Evolutionary conservation across 345 rosid species (phyloP).

Genomic region (Xanthoceras sorbifolium): DNA sequence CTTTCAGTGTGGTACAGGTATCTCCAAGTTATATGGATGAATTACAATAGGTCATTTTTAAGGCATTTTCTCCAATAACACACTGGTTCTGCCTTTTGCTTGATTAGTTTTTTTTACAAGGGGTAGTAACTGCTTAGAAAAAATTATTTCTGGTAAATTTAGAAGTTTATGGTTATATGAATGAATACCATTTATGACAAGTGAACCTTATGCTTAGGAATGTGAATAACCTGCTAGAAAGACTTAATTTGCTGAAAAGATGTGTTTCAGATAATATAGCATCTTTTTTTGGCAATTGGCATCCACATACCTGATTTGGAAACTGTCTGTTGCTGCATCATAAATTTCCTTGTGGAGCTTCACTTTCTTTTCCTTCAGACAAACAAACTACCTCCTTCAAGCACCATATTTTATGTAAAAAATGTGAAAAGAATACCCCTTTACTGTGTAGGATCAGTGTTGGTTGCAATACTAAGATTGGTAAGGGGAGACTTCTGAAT

Average conservation of each 20-base stretch:
- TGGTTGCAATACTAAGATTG: conserved; percentile 86
- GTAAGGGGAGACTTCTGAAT: conserved; percentile 78
- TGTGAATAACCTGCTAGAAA: not conserved
- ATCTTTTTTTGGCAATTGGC: not conserved
- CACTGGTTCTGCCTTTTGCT: conserved; percentile 2
- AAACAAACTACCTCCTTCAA: not conserved
- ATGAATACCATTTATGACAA: not conserved
- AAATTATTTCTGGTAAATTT: not conserved
- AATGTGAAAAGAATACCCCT: not conserved
- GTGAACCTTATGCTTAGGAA: not conserved
- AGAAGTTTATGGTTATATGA: not conserved
- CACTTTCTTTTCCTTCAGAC: not conserved
- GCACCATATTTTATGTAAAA: conserved; percentile 7
- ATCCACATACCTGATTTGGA: not conserved
- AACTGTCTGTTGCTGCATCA: not conserved
- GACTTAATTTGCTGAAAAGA: not conserved
- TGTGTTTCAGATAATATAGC: not conserved
- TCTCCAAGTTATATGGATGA: conserved; percentile 10
- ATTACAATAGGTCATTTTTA: not conserved
- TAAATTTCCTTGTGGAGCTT: conserved; percentile 2
- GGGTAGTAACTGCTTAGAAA: not conserved
- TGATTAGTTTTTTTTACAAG: not conserved
- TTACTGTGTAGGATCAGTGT: conserved; percentile 69
- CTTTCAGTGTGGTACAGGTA: conserved; percentile 79
- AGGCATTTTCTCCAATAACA: not conserved